Base-by-base conservation (phyloP, 208 protist species). In the Acanthamoeba pearcei region DNA sequence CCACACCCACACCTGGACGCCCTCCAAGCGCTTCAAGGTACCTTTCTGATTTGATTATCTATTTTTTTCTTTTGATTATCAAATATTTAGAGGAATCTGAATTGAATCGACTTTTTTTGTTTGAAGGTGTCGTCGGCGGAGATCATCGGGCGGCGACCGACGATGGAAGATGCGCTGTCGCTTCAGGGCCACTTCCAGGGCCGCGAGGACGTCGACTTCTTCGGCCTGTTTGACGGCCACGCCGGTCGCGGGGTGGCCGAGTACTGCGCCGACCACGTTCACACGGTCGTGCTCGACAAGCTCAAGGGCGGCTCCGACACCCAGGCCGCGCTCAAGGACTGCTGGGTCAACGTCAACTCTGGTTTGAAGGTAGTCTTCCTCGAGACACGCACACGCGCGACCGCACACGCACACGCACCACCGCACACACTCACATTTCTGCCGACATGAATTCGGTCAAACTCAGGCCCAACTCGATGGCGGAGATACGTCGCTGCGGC, bases 151-250 rank as follows among this genome's bases (percentile, higher is more conserved):
- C 68, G 76, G 46, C 49, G 90, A 55, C 90, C 90, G 9, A 94
- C 90, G 29, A 94, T 94, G 90, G 90, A 94, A 27, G 90, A 94
- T 24, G 90, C 90, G 29, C 32, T 94, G 3, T 94, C 72, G 5
- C 27, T 94, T 10, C 68, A 94, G 42, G 90, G 90, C 22, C 29
- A 19, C 66, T 94, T 94, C 49, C n/a, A 32, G 35, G 89, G 89
- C 66, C 49, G 57, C 15, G 90, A 94, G n/a, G 55, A 94, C 32
- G 51, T 94, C 22, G 90, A 94, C 76, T 94, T 83, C 68, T 94
- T 86, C 32, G 90, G 90, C 53, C 76, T 94, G 19, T 94, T 83
- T 35, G 90, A 94, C 53, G 90, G 90, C 27, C 95, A 96, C 62
- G 95, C 95, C 32, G 92, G 95, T 24, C 4, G 64, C 10, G 55